Conservation (phyloP, 2,329 filamentous ascomycete species). For the Corniculantispora saksenae region DNA sequence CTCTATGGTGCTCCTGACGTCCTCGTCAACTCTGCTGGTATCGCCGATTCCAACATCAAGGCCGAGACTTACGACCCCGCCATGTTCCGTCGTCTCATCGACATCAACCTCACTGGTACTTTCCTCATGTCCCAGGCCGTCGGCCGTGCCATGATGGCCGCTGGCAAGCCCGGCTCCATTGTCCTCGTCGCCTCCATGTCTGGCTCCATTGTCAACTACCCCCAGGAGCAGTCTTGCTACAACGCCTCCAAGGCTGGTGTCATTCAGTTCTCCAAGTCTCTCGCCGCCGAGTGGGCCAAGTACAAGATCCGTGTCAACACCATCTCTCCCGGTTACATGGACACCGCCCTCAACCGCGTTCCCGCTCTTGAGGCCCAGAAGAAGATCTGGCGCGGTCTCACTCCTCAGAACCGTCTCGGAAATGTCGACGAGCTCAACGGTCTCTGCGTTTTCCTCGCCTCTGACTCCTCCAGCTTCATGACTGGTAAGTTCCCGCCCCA, state of each 20-base stretch:
- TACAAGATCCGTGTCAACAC: conserved; percentile 80
- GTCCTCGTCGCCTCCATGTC: conserved; percentile 81
- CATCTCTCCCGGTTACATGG: conserved; percentile 85
- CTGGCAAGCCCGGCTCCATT: conserved; percentile 69
- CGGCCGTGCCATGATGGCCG: conserved; percentile 71
- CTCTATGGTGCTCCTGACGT: conserved; percentile 71
- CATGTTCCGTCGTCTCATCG: conserved; percentile 77
- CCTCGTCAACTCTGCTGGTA: conserved; percentile 78
- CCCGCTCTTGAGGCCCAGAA: conserved; percentile 78
- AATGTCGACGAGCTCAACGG: conserved; percentile 76
- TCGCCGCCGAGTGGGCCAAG: conserved; percentile 83
- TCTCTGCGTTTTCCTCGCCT: conserved; percentile 73
- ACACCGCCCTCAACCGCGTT: conserved; percentile 78
- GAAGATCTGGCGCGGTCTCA: conserved; percentile 75
- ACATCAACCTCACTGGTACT: conserved; percentile 79
- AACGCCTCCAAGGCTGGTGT: conserved; percentile 83
- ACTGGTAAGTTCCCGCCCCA: conserved; percentile 51
- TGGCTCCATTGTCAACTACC: conserved; percentile 82
- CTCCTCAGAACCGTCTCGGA: conserved; percentile 72
- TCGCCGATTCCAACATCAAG: conserved; percentile 82
- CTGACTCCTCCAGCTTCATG: conserved; percentile 73
- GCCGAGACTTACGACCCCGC: conserved; percentile 74
- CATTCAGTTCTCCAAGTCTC: conserved; percentile 75
- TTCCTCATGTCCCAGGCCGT: conserved; percentile 78
- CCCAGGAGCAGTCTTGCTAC: conserved; percentile 81